Evolutionary conservation across 257 asterid genomes (phyloP).

Genomic region (Gentiana macrophylla): DNA sequence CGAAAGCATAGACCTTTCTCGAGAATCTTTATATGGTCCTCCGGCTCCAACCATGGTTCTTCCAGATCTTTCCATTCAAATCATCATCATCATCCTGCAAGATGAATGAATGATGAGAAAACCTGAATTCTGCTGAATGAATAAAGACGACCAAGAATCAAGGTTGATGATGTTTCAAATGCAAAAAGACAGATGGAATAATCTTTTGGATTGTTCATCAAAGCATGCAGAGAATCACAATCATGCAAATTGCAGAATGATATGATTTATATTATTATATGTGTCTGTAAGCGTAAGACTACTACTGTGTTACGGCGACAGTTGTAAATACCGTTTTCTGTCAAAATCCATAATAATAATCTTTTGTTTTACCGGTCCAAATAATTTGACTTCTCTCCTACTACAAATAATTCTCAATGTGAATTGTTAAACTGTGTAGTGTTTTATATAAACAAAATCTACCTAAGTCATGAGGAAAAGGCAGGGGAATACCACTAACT

Average conservation of each 20-base stretch:
- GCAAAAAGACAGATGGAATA: slow-evolving; percentile 18
- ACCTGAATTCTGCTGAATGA: slow-evolving; percentile 1
- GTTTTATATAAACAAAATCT: too few species aligned
- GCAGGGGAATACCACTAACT: too few species aligned
- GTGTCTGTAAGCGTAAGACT: too few species aligned
- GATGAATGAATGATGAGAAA: slow-evolving; percentile 4
- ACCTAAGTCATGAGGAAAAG: too few species aligned
- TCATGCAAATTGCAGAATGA: slow-evolving; percentile 7
- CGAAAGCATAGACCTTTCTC: slow-evolving; percentile 43
- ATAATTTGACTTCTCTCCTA: too few species aligned
- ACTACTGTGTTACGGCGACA: not conserved
- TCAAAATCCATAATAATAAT: slow-evolving; percentile 5
- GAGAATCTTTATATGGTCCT: slow-evolving; percentile 36
- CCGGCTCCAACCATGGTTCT: slow-evolving; percentile 19
- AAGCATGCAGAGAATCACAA: slow-evolving; percentile 2
- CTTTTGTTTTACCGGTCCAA: too few species aligned
- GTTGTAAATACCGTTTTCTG: slow-evolving; percentile 14
- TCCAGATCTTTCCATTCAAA: slow-evolving; percentile 28
- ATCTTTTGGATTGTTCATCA: slow-evolving; percentile 13
- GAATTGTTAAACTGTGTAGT: too few species aligned
- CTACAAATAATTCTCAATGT: too few species aligned
- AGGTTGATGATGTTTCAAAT: slow-evolving; percentile 4
- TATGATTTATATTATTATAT: slow-evolving; percentile 2
- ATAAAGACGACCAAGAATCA: not conserved
- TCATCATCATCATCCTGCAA: slow-evolving; percentile 10